phyloP scores from a whole-genome alignment of 768 basidiomycete genomes.

The Leccinum barrowsii region DNA sequence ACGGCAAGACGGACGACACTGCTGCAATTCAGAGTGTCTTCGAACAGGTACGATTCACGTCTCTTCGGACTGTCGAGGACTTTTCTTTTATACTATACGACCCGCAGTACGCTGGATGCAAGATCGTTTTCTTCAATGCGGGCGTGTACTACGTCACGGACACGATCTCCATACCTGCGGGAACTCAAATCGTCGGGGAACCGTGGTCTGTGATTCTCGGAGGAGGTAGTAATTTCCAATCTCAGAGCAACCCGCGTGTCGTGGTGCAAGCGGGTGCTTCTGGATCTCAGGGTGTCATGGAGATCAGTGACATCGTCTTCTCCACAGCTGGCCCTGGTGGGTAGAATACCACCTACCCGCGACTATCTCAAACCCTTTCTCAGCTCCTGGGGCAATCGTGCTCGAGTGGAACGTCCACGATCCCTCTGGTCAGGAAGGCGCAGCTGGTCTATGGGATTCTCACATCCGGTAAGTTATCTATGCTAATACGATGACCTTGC shows the following conservation, averaged over 20 bases:
- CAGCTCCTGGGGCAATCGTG: constrained; percentile 44
- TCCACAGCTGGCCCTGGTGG: constrained; percentile 48
- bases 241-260: constrained; percentile 36
- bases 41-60: constrained; percentile 37
- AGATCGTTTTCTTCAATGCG: constrained; percentile 79
- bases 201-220: constrained; percentile 47
- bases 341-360: neutral
- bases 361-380: neutral
- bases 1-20: constrained; percentile 75
- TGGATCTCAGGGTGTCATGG: constrained; percentile 48
- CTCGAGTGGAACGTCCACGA: constrained; percentile 62
- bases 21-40: constrained; percentile 60
- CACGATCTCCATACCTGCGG: constrained; percentile 46
- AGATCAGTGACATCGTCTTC: constrained; percentile 65
- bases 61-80: neutral
- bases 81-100: neutral
- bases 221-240: constrained; percentile 39
- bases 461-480: constrained; percentile 33
- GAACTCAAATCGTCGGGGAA: constrained; percentile 47
- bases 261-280: constrained; percentile 43
- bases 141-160: constrained; percentile 45
- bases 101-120: constrained; percentile 61
- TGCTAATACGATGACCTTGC: neutral
- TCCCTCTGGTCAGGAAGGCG: constrained; percentile 46
- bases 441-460: constrained; percentile 50